Evolutionary conservation across 441 rosid species (phyloP), one percentile per base, ranked within the genome.

Genomic region (Populus hybrid): DNA sequence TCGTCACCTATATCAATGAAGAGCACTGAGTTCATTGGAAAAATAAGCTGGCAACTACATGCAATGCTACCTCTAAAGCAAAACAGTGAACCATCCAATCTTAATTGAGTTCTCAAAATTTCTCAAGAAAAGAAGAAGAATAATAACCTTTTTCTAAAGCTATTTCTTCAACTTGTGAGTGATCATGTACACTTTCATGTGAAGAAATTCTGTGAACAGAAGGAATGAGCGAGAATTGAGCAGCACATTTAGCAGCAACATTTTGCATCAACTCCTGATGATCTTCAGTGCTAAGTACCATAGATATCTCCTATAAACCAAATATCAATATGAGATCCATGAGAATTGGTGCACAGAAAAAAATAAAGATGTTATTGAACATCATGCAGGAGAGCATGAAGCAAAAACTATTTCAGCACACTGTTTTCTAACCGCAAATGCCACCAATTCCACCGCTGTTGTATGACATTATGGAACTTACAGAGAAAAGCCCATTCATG

Each of bases 261-360:
- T 67, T 86, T 87, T 89, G 86, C 98, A 96, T 80, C 69, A 80
- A 70, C 78, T 93, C 89, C 71, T 63, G 78, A 54, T 91, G 82
- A 84, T 96, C 98, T 81, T 90, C 97, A 26, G 95, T 90, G 72
- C 98, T 93, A 83, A 94, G 77, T 67, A 96, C 85, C 88, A 88
- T 40, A 40, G 96, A 87, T 81, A 96, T 79, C 75, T 94, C 97
- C 99, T 95, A 81, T 28, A 77, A 76, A 80, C 74, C 72, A 80
- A 73, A 78, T 73, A 64, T 46, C 65, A 81, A 74, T 26, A 3
- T 73, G 79, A 72, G 10, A 75, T 80, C 9, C 9, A 42, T 28
- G n/a, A 76, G 57, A 73, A 32, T 21, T 59, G 69, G 57, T 28
- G 38, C 75, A 72, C 32, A 59, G 23, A 67, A 30, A 68, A 42